Percentiles rank a stretch among this genome's conserved stretches.
These are phyloP conservation scores for Angophora floribunda DNA, from an alignment of 345 rosid species.

Conservation along the genomic window DNA sequence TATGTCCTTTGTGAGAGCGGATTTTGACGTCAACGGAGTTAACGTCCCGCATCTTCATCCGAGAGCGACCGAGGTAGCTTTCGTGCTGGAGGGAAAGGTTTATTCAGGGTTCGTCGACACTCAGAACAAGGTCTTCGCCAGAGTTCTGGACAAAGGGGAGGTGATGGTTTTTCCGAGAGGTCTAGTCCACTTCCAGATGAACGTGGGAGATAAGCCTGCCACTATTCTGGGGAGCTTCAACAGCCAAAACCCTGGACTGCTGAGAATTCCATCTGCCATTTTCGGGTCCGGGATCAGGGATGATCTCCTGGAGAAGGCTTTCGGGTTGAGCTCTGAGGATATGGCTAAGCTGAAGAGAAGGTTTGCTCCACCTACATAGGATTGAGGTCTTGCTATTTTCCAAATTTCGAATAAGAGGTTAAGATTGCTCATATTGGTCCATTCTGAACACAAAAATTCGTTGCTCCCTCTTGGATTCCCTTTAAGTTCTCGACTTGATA, in stretches of 20 bases:
- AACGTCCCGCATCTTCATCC: constrained; percentile 84
- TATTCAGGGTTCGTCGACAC: constrained; percentile 80
- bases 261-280: constrained; percentile 52
- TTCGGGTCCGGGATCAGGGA: constrained; percentile 68
- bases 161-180: constrained; percentile 90
- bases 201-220: constrained; percentile 56
- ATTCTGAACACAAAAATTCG: neutral
- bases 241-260: constrained; percentile 68
- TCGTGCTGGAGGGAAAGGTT: constrained; percentile 45
- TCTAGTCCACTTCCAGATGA: constrained; percentile 78
- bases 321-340: constrained; percentile 57
- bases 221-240: constrained; percentile 59
- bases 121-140: constrained; percentile 44
- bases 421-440: neutral
- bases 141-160: constrained; percentile 68
- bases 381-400: neutral
- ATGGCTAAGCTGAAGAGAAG: constrained; percentile 46
- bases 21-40: constrained; percentile 51
- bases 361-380: constrained; percentile 18
- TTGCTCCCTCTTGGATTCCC: neutral
- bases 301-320: constrained; percentile 62
- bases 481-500: neutral
- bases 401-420: neutral
- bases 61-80: constrained; percentile 62
- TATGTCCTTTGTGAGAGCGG: constrained; percentile 64